A percentile compares a stretch with the other conserved stretches of the same genome.
phyloP scores from a whole-genome alignment of 495 filamentous ascomycete species.

The Aspergillus cristatus region DNA sequence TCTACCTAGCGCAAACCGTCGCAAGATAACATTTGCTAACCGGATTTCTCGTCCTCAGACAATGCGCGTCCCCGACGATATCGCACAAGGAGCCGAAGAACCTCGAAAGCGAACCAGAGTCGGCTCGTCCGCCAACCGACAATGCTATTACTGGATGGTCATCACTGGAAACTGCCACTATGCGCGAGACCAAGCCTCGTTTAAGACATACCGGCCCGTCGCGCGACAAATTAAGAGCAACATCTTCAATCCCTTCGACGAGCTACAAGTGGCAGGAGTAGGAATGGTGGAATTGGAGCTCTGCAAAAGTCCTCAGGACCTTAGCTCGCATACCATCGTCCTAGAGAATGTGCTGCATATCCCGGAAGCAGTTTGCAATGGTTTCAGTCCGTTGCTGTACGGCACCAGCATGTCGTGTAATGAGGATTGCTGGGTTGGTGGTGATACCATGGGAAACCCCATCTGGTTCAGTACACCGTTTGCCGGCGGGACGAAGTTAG shows the following conservation, averaged over 20 bases:
- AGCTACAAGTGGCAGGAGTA: conserved; percentile 15
- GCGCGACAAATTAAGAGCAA: conserved; percentile 7
- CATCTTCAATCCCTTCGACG: conserved; percentile 17
- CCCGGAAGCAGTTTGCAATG: conserved; percentile 21
- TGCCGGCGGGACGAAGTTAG: conserved; percentile 11
- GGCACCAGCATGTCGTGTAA: conserved; percentile 17
- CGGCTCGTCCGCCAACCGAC: neutral
- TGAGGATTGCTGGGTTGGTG: conserved; percentile 13
- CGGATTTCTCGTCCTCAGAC: no score
- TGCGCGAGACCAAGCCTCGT: conserved; percentile 17
- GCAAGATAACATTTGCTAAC: no score
- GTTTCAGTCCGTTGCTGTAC: conserved; percentile 18
- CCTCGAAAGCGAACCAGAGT: neutral
- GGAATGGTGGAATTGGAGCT: conserved; percentile 17
- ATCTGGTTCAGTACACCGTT: conserved; percentile 16
- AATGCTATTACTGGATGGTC: conserved; percentile 21
- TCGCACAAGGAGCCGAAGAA: neutral
- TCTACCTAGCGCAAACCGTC: no score
- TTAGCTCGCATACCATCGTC: conserved; percentile 6
- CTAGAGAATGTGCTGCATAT: conserved; percentile 23
- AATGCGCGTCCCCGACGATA: no score
- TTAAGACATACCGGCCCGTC: conserved; percentile 17
- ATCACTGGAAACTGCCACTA: conserved; percentile 22
- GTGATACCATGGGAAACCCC: conserved; percentile 7
- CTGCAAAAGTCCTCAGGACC: conserved; percentile 1